These are phyloP conservation scores for Hypocrella siamensis DNA, from an alignment of 2,329 filamentous ascomycete genomes.

Conservation along the genomic window DNA sequence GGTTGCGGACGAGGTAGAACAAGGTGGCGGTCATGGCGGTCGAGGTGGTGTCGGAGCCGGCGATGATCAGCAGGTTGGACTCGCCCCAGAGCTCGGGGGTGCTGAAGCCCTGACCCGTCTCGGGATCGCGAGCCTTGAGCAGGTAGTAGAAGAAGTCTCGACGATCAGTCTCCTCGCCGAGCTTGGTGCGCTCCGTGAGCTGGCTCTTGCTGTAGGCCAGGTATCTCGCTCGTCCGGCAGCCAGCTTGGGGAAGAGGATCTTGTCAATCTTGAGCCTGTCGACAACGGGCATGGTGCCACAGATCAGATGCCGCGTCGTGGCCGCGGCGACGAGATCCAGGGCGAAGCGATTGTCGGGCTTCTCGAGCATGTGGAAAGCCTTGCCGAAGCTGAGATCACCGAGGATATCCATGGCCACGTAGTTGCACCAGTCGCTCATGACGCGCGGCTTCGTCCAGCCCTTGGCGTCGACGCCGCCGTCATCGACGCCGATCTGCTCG, in stretches of 20 bases:
- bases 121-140: constrained; percentile 54
- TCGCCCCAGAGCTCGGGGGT: constrained; percentile 55
- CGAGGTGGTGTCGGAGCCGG: constrained; percentile 56
- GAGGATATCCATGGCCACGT: constrained; percentile 46
- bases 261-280: constrained; percentile 51
- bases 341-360: constrained; percentile 46
- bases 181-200: constrained; percentile 48
- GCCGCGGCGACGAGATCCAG: constrained; percentile 51
- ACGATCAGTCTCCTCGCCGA: constrained; percentile 49
- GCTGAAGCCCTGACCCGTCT: constrained; percentile 51
- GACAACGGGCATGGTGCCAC: constrained; percentile 55
- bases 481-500: constrained; percentile 31
- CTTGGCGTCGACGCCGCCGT: constrained; percentile 27
- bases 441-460: constrained; percentile 43
- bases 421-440: constrained; percentile 48
- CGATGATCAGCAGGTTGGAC: constrained; percentile 56
- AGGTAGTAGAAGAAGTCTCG: constrained; percentile 67
- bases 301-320: constrained; percentile 53
- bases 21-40: constrained; percentile 48
- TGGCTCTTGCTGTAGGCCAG: constrained; percentile 56
- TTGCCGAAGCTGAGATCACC: constrained; percentile 46
- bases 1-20: constrained; percentile 44
- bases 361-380: constrained; percentile 46
- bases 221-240: constrained; percentile 50
- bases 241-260: constrained; percentile 50